These are phyloP conservation scores for Macrolepiota fuliginosa DNA, from an alignment of 768 basidiomycete genomes.

Conservation along the genomic window DNA sequence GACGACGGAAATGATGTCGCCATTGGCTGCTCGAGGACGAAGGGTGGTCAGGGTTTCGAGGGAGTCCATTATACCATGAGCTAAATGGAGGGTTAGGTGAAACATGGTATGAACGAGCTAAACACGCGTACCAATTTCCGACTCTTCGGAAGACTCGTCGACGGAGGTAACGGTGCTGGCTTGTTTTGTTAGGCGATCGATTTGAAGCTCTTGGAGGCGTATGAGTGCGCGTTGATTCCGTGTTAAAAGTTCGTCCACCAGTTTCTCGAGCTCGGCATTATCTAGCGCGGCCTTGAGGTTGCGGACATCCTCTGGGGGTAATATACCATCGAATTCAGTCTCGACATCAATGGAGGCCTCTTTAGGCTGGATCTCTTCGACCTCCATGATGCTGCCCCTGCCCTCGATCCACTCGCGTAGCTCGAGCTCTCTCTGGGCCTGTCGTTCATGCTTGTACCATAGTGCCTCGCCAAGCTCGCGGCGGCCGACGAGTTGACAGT, in stretches of 20 bases:
- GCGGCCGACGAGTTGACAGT: conserved; percentile 69
- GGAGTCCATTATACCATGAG: conserved; percentile 71
- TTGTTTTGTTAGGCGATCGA: conserved; percentile 45
- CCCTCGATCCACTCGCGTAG: conserved; percentile 26
- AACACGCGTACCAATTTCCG: conserved; percentile 66
- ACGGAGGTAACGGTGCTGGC: conserved; percentile 42
- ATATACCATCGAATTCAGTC: conserved; percentile 46
- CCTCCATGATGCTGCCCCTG: conserved; percentile 25
- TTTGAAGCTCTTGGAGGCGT: conserved; percentile 66
- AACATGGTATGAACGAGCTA: conserved; percentile 11
- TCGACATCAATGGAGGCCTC: conserved; percentile 29
- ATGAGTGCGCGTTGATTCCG: conserved; percentile 62
- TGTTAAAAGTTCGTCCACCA: conserved; percentile 66
- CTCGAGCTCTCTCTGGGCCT: conserved; percentile 26
- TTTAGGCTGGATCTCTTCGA: conserved; percentile 19
- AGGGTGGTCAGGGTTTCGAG: conserved; percentile 66
- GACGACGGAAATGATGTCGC: conserved; percentile 45
- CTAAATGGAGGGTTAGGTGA: conserved; percentile 26
- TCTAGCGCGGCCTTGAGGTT: conserved; percentile 59
- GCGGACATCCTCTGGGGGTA: conserved; percentile 54
- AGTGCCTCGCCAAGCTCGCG: conserved; percentile 57
- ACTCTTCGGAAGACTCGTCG: conserved; percentile 75
- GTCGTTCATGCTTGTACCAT: conserved; percentile 46
- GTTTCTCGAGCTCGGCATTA: conserved; percentile 63
- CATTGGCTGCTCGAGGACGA: conserved; percentile 54